A percentile compares a stretch with the other conserved stretches of the same genome.
phyloP scores from a whole-genome alignment of 1,284 basidiomycete genomes.

The Ganoderma lucidum region DNA sequence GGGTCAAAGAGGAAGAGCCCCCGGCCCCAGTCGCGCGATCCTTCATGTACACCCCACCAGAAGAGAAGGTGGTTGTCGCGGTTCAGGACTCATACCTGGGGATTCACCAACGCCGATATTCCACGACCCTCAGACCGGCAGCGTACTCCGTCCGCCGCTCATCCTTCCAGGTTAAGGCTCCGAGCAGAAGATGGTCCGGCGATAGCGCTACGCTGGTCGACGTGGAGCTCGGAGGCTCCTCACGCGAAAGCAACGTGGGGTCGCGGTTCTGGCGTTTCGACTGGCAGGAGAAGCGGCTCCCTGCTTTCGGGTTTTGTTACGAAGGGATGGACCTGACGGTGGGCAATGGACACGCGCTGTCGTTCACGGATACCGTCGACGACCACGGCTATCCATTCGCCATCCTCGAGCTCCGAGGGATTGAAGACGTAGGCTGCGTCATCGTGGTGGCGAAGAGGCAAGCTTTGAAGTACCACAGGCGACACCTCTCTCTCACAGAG shows the following conservation, averaged over 20 bases:
- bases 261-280: slow-evolving; percentile 28
- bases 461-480: slow-evolving; percentile 15
- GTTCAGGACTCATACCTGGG: slow-evolving; percentile 18
- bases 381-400: slow-evolving; percentile 28
- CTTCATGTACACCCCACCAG: neutral
- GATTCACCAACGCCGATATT: neutral
- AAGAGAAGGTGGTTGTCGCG: slow-evolving; percentile 22
- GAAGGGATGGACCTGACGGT: slow-evolving; percentile 31
- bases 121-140: slow-evolving; percentile 8
- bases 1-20: slow-evolving; percentile 27
- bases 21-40: neutral
- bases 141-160: slow-evolving; percentile 11
- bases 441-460: slow-evolving; percentile 29
- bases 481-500: slow-evolving; percentile 26
- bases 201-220: neutral
- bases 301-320: slow-evolving; percentile 26
- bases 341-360: slow-evolving; percentile 26
- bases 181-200: neutral
- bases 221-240: neutral
- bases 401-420: slow-evolving; percentile 27
- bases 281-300: slow-evolving; percentile 28
- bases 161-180: neutral
- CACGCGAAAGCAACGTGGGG: neutral
- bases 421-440: slow-evolving; percentile 14
- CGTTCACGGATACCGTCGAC: slow-evolving; percentile 26